A percentile compares a stretch with the other conserved stretches of the same genome.
These are phyloP conservation scores for Nakazawaea anatomiae DNA, from an alignment of 805 yeast species.

Conservation along the genomic window DNA sequence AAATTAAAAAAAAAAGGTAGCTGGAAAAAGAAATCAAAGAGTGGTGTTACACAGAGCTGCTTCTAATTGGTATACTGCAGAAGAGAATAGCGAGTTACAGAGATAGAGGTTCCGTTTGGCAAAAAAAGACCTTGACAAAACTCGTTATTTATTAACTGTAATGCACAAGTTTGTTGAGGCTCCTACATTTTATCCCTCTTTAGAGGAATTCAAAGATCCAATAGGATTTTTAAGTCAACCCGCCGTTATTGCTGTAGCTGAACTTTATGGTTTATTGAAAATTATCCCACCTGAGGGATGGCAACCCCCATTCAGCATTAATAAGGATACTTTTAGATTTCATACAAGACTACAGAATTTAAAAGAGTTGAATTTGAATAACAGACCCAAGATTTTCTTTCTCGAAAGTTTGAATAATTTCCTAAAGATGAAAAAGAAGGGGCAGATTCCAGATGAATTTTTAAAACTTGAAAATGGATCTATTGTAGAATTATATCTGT, in stretches of 20 bases:
- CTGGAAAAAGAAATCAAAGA: too few species aligned
- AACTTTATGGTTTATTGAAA: slow-evolving; percentile 45
- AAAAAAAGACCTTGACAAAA: too few species aligned
- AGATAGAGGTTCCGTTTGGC: too few species aligned
- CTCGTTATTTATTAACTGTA: too few species aligned
- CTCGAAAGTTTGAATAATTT: slow-evolving; percentile 55
- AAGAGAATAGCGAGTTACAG: too few species aligned
- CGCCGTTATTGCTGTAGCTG: slow-evolving; percentile 35
- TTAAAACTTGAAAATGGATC: slow-evolving; percentile 5
- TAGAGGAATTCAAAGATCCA: slow-evolving; percentile 42
- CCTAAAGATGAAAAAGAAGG: slow-evolving; percentile 35
- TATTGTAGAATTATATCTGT: slow-evolving; percentile 29
- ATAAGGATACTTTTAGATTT: slow-evolving; percentile 49
- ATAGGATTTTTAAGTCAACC: slow-evolving; percentile 39
- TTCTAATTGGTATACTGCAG: too few species aligned
- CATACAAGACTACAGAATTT: slow-evolving; percentile 65
- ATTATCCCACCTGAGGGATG: slow-evolving; percentile 47
- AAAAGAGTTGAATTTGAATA: slow-evolving; percentile 55
- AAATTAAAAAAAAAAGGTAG: too few species aligned
- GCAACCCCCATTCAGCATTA: slow-evolving; percentile 51
- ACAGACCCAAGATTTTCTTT: slow-evolving; percentile 60
- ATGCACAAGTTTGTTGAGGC: slow-evolving; percentile 25
- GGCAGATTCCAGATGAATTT: slow-evolving; percentile 9
- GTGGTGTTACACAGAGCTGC: too few species aligned
- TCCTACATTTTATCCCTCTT: slow-evolving; percentile 41